Conservation (phyloP, 768 basidiomycete species). For the Boletus rex-veris region DNA sequence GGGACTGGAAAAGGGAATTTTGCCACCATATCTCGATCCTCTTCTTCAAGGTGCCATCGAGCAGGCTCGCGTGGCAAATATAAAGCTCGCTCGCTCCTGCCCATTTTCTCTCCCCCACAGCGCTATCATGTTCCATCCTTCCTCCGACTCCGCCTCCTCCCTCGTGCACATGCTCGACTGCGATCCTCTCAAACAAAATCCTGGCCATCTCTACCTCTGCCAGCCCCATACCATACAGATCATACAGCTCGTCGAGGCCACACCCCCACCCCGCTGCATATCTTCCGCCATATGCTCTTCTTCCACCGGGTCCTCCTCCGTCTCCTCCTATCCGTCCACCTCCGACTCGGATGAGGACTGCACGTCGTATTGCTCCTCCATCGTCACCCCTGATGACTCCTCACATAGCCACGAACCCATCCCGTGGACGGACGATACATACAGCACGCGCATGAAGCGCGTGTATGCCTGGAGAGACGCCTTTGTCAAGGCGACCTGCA, state of each 20-base stretch:
- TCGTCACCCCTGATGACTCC: slow-evolving; percentile 40
- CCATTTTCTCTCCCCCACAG: slow-evolving; percentile 6
- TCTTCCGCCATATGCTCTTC: slow-evolving; percentile 32
- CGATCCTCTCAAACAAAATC: slow-evolving; percentile 34
- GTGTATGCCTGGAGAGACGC: slow-evolving; percentile 70
- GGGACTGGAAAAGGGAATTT: slow-evolving; percentile 1
- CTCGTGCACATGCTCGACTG: slow-evolving; percentile 25
- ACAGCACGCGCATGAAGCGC: slow-evolving; percentile 55
- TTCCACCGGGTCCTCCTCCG: slow-evolving; percentile 40
- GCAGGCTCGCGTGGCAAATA: slow-evolving; percentile 29
- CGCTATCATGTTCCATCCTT: slow-evolving; percentile 26
- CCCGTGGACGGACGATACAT: slow-evolving; percentile 46
- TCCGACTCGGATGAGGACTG: slow-evolving; percentile 43
- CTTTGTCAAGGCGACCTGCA: slow-evolving; percentile 43
- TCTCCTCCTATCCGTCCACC: slow-evolving; percentile 35
- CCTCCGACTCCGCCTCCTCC: slow-evolving; percentile 21
- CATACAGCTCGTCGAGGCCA: slow-evolving; percentile 70
- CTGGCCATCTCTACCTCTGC: slow-evolving; percentile 44
- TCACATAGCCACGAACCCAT: slow-evolving; percentile 23
- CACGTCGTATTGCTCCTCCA: slow-evolving; percentile 74
- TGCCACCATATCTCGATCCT: slow-evolving; percentile 9
- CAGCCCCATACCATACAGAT: slow-evolving; percentile 56
- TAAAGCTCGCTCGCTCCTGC: slow-evolving; percentile 11
- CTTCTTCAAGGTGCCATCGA: slow-evolving; percentile 17
- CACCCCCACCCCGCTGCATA: slow-evolving; percentile 47